Percentiles rank a stretch among this genome's conserved stretches.
Conservation (phyloP, 352 stramenopile species). For the Phytophthora fragariaefolia region DNA sequence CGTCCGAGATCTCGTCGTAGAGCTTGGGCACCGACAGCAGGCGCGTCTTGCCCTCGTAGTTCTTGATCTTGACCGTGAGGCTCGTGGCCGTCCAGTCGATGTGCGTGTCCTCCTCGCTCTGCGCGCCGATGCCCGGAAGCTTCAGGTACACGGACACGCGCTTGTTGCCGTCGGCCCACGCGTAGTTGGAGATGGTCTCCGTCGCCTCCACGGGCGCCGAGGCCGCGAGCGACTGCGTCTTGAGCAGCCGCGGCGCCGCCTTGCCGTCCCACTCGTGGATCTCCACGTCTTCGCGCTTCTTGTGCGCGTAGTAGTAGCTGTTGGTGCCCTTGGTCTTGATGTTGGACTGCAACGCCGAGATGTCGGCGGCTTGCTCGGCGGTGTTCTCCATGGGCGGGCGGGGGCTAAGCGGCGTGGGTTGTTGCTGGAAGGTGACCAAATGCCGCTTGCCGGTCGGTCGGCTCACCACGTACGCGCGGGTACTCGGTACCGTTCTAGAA, state of each 20-base stretch:
- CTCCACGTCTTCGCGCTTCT: slow-evolving; percentile 80
- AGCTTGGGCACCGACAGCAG: slow-evolving; percentile 72
- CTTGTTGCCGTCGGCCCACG: slow-evolving; percentile 86
- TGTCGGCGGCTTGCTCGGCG: slow-evolving; percentile 12
- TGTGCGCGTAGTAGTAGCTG: slow-evolving; percentile 91
- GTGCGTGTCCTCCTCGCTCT: slow-evolving; percentile 66
- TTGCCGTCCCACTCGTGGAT: slow-evolving; percentile 88
- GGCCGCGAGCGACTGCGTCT: slow-evolving; percentile 42
- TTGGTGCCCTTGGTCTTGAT: slow-evolving; percentile 86
- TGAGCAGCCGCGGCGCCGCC: slow-evolving; percentile 75
- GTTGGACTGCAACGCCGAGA: slow-evolving; percentile 80
- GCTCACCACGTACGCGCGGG: slow-evolving; percentile 1
- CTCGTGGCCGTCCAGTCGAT: slow-evolving; percentile 72
- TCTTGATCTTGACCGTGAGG: slow-evolving; percentile 65
- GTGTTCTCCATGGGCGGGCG: slow-evolving; percentile 34
- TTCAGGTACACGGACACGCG: slow-evolving; percentile 80
- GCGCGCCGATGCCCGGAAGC: slow-evolving; percentile 63
- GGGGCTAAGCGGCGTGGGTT: not conserved
- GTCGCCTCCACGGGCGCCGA: slow-evolving; percentile 44
- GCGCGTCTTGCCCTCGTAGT: slow-evolving; percentile 76
- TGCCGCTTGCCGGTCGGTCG: slow-evolving; percentile 4
- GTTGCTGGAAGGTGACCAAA: not conserved
- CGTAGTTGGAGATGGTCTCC: slow-evolving; percentile 78
- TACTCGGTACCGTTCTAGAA: slow-evolving; percentile 12
- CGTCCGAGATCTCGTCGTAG: slow-evolving; percentile 82